A percentile compares a stretch with the other conserved stretches of the same genome.
phyloP scores from a whole-genome alignment of 495 filamentous ascomycete genomes.

The Daldinia bambusicola region DNA sequence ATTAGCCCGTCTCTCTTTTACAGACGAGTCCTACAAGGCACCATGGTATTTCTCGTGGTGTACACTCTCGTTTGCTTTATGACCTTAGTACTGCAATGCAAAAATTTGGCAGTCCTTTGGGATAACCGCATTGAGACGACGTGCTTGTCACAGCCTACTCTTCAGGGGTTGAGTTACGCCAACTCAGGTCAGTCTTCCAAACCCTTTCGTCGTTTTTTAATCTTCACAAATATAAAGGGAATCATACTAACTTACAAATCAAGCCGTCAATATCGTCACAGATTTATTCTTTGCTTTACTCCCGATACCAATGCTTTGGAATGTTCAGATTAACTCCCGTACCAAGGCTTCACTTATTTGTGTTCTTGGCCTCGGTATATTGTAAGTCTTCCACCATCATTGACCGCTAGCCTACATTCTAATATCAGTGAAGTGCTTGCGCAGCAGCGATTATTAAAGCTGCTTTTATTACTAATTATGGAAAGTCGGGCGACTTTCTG shows the following conservation, averaged over 20 bases:
- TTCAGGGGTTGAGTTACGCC: conserved; percentile 51
- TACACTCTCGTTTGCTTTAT: conserved; percentile 55
- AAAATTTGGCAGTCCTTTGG: conserved; percentile 49
- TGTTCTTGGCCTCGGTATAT: conserved; percentile 57
- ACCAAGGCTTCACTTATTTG: conserved; percentile 54
- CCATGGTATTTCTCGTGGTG: conserved; percentile 51
- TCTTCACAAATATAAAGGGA: background rate
- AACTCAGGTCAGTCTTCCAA: conserved; percentile 44
- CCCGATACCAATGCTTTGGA: conserved; percentile 58
- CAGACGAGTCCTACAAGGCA: conserved; percentile 48
- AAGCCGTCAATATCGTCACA: conserved; percentile 55
- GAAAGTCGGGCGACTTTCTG: conserved; percentile 56
- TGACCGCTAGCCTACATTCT: background rate
- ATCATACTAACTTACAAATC: conserved; percentile 38
- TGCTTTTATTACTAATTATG: conserved; percentile 51
- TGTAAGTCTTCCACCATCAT: conserved; percentile 45
- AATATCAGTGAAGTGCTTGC: conserved; percentile 50
- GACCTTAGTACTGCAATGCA: conserved; percentile 47
- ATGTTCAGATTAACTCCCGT: conserved; percentile 56
- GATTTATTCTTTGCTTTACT: conserved; percentile 58
- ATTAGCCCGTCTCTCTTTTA: conserved; percentile 51
- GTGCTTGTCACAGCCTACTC: conserved; percentile 50
- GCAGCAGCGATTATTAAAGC: conserved; percentile 61
- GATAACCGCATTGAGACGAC: conserved; percentile 48
- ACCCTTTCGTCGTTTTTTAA: background rate